phyloP scores from a whole-genome alignment of 495 filamentous ascomycete genomes.

The Tuber brumale region DNA sequence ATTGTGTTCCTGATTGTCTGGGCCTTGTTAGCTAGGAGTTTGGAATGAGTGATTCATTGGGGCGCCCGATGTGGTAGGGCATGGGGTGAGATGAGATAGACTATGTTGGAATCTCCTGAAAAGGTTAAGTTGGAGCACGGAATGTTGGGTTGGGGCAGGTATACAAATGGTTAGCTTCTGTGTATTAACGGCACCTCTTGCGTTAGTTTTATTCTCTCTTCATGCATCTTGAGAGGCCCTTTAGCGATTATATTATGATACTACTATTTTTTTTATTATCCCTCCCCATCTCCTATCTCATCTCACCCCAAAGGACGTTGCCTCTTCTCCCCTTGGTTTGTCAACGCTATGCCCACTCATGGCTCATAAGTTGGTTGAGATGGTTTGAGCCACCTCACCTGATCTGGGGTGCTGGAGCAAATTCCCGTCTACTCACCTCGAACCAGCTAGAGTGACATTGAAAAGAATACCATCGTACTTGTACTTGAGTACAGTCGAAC shows the following conservation, averaged over 20 bases:
- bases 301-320: not conserved
- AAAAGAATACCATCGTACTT: too few species aligned
- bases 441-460: too few species aligned
- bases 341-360: too few species aligned
- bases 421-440: too few species aligned
- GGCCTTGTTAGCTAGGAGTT: slow-evolving; percentile 66
- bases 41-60: slow-evolving; percentile 44
- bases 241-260: not conserved
- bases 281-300: too few species aligned
- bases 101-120: not conserved
- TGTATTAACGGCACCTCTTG: not conserved
- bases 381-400: too few species aligned
- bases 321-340: not conserved
- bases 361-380: too few species aligned
- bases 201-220: not conserved
- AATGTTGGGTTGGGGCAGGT: not conserved
- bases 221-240: not conserved
- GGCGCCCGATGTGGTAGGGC: not conserved
- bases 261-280: not conserved
- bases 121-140: not conserved
- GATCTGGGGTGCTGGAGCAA: too few species aligned
- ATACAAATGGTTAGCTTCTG: not conserved
- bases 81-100: not conserved
- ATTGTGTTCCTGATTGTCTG: slow-evolving; percentile 65
- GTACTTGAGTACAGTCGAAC: too few species aligned